Evolutionary conservation across 257 asterid species (phyloP).

Genomic region (Galeopsis tetrahit): DNA sequence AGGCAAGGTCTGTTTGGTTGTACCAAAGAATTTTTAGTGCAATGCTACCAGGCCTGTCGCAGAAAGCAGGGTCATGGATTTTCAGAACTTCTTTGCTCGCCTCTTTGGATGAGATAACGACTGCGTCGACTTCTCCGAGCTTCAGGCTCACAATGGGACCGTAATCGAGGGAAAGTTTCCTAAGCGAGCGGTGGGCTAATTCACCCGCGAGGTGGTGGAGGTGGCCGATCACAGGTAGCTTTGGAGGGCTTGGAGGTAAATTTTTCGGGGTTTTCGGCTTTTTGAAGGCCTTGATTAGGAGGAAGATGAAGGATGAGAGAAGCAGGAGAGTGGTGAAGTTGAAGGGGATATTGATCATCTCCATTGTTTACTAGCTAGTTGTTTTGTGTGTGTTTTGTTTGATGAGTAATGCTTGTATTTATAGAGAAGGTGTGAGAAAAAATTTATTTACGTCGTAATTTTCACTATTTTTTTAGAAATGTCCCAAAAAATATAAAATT

Average conservation of each 20-base stretch:
- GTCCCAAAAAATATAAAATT: too few relatives aligned
- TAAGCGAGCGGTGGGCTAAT: background rate
- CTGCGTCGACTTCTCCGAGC: slow-evolving; percentile 6
- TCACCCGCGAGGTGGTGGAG: background rate
- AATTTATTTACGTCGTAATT: too few relatives aligned
- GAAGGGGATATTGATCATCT: background rate
- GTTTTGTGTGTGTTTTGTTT: too few relatives aligned
- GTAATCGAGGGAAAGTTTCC: background rate
- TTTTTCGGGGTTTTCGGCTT: too few relatives aligned
- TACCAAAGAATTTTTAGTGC: slow-evolving; percentile 32
- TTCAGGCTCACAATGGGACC: slow-evolving; percentile 27
- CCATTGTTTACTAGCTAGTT: background rate
- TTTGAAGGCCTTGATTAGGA: slow-evolving; percentile 2
- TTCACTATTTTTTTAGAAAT: too few relatives aligned
- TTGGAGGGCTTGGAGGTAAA: too few relatives aligned
- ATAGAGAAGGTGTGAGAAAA: too few relatives aligned
- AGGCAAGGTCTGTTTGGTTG: slow-evolving; percentile 24
- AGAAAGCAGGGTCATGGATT: background rate
- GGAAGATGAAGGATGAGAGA: slow-evolving; percentile 29
- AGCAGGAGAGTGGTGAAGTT: slow-evolving; percentile 27
- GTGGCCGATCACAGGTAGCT: too few relatives aligned
- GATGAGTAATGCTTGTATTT: too few relatives aligned
- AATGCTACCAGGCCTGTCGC: background rate
- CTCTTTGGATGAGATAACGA: slow-evolving; percentile 16
- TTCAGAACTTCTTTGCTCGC: slow-evolving; percentile 4